These are phyloP conservation scores for Mucor velutinosus DNA, from an alignment of 371 early-diverging fungal species.

Conservation along the genomic window DNA sequence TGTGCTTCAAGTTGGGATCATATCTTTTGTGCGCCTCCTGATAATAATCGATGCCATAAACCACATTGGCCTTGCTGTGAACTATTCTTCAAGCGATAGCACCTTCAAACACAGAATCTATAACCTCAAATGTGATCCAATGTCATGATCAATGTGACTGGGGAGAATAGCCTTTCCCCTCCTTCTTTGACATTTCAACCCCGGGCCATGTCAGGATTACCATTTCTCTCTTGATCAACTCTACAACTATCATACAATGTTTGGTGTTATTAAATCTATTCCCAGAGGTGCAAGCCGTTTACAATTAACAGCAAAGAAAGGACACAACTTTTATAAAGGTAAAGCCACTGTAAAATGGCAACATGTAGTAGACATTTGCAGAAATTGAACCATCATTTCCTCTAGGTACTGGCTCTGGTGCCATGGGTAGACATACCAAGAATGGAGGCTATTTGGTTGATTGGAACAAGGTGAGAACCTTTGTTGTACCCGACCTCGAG, in stretches of 20 bases:
- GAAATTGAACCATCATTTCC: not conserved
- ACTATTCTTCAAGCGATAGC: too few species aligned
- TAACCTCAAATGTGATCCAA: too few species aligned
- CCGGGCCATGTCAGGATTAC: not conserved
- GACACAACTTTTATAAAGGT: conserved; percentile 87
- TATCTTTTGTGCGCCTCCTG: too few species aligned
- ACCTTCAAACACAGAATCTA: too few species aligned
- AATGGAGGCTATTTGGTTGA: conserved; percentile 76
- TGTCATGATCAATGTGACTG: not conserved
- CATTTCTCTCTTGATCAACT: not conserved
- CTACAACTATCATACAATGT: conserved; percentile 43
- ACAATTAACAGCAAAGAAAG: conserved; percentile 80
- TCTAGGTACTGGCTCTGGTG: conserved; percentile 80
- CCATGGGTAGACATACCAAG: conserved; percentile 85
- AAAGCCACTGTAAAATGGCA: not conserved
- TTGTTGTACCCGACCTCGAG: conserved; percentile 78
- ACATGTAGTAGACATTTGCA: not conserved
- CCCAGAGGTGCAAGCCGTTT: conserved; percentile 75
- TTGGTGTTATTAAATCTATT: conserved; percentile 73
- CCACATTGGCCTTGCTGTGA: too few species aligned
- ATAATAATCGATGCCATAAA: too few species aligned
- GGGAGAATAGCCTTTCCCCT: not conserved
- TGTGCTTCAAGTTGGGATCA: too few species aligned
- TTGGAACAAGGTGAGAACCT: conserved; percentile 76
- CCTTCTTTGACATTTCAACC: not conserved